Percentiles rank a stretch among this genome's conserved stretches.
These are phyloP conservation scores for Stephanodiscus triporus DNA, from an alignment of 108 stramenopile genomes.

Conservation along the genomic window DNA sequence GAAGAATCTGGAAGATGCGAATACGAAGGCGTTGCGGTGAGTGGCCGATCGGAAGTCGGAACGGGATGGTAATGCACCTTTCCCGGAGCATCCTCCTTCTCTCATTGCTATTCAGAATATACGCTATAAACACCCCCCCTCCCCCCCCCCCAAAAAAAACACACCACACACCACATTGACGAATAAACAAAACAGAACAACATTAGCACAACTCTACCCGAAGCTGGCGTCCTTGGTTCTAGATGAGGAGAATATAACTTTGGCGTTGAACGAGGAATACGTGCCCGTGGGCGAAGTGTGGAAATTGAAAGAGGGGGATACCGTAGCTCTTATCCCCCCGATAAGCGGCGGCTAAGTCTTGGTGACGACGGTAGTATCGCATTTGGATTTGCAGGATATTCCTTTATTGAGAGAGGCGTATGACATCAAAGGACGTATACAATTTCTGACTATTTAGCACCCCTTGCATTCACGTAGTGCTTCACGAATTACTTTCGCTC, in stretches of 20 bases:
- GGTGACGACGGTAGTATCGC: not conserved
- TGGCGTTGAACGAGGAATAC: constrained; percentile 90
- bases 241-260: constrained; percentile 79
- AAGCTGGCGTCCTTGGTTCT: constrained; percentile 60
- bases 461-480: no score
- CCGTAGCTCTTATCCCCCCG: constrained; percentile 86
- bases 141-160: not conserved
- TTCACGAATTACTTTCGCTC: no score
- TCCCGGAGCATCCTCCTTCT: not conserved
- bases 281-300: constrained; percentile 60
- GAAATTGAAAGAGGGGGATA: constrained; percentile 72
- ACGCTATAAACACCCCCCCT: not conserved
- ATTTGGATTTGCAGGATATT: no score
- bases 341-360: constrained; percentile 74
- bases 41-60: constrained; percentile 11
- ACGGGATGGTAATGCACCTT: not conserved
- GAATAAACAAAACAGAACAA: constrained; percentile 21
- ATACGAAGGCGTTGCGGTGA: constrained; percentile 57
- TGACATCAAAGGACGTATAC: no score
- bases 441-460: no score
- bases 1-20: constrained; percentile 32
- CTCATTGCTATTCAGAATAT: not conserved
- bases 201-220: constrained; percentile 68
- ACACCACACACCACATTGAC: not conserved
- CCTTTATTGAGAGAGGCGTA: no score